These are phyloP conservation scores for Sedum album DNA, from an alignment of 164 flowering plant species.

Conservation along the genomic window DNA sequence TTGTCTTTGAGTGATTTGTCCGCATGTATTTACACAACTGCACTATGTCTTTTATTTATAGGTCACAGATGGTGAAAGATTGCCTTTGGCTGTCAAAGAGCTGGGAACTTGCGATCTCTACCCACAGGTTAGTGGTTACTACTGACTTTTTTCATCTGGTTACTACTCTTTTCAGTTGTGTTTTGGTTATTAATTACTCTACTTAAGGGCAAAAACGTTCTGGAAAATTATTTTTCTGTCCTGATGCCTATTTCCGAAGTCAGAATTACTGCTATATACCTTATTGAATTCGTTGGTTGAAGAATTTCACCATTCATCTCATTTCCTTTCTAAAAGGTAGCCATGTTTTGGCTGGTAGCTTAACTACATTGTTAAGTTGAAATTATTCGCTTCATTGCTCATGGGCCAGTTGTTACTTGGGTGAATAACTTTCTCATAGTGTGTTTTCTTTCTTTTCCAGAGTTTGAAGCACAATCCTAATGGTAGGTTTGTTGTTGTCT, in stretches of 20 bases:
- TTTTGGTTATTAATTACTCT: background rate
- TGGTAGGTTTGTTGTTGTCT: slow-evolving; percentile 97
- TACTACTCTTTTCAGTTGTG: background rate
- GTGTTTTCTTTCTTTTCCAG: slow-evolving; percentile 28
- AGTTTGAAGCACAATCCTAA: slow-evolving; percentile 95
- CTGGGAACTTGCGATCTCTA: slow-evolving; percentile 96
- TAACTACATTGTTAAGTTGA: background rate
- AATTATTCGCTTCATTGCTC: background rate
- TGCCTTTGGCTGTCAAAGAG: slow-evolving; percentile 95
- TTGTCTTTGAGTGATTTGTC: background rate
- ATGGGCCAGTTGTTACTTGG: background rate
- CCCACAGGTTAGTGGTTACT: slow-evolving; percentile 66
- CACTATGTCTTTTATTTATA: slow-evolving; percentile 18
- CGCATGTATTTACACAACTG: background rate
- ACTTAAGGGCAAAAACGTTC: background rate
- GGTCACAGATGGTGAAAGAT: slow-evolving; percentile 93
- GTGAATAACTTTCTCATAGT: background rate
- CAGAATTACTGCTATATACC: no score
- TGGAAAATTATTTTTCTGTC: background rate
- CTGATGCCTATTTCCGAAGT: background rate
- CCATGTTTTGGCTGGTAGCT: background rate
- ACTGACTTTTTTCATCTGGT: background rate
- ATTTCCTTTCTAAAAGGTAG: background rate
- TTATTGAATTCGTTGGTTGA: no score
- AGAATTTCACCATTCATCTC: background rate